Percentiles rank a stretch among this genome's conserved stretches.
phyloP scores from a whole-genome alignment of 169 alveolate species.

The Pseudocohnilembus persalinus region DNA sequence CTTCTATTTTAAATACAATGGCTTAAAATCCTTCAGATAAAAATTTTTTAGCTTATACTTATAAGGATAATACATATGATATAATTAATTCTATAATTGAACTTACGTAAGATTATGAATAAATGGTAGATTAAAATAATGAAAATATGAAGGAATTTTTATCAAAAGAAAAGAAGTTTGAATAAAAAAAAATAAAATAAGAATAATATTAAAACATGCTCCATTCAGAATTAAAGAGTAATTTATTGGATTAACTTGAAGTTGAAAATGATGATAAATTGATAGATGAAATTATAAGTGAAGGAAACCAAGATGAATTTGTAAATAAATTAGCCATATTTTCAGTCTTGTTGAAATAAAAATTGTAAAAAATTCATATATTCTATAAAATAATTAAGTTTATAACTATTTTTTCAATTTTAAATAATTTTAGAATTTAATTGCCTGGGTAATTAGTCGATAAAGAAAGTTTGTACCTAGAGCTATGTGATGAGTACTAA shows the following conservation, averaged over 20 bases:
- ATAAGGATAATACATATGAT: neutral
- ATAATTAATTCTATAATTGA: too few species aligned
- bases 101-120: neutral
- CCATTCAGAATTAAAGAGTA: neutral
- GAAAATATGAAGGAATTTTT: neutral
- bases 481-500: too few species aligned
- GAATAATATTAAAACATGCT: neutral
- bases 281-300: neutral
- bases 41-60: neutral
- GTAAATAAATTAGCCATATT: neutral
- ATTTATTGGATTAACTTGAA: too few species aligned
- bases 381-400: too few species aligned
- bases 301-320: neutral
- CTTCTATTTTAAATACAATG: neutral
- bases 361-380: too few species aligned
- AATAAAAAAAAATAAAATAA: too few species aligned
- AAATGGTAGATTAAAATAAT: neutral
- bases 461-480: too few species aligned
- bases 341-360: neutral
- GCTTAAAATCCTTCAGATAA: neutral
- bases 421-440: neutral
- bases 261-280: too few species aligned
- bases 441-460: neutral
- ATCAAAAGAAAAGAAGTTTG: neutral
- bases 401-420: too few species aligned